A percentile compares a stretch with the other conserved stretches of the same genome.
Conservation (phyloP, 1,284 basidiomycete genomes). For the Ustilago shanxiensis region DNA sequence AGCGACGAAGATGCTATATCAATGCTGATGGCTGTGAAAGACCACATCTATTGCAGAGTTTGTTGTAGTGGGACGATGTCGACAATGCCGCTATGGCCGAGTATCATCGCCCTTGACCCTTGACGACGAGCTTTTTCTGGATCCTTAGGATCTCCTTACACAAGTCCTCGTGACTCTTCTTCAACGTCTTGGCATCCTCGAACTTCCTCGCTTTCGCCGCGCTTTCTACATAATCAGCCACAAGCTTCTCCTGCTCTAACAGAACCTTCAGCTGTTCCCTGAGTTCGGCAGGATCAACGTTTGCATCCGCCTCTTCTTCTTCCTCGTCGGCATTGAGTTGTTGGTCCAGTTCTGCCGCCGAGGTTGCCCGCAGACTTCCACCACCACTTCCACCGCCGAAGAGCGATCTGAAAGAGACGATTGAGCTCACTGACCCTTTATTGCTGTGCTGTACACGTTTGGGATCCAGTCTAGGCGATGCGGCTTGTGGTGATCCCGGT, state of each 20-base stretch:
- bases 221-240: constrained; percentile 57
- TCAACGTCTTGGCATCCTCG: constrained; percentile 61
- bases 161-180: constrained; percentile 61
- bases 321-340: constrained; percentile 10
- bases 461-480: constrained; percentile 19
- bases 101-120: constrained; percentile 20
- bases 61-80: not conserved
- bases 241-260: constrained; percentile 61
- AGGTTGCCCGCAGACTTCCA: constrained; percentile 3
- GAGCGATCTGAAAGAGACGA: constrained; percentile 41
- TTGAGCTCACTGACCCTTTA: constrained; percentile 38
- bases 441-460: constrained; percentile 16
- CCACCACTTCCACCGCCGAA: constrained; percentile 36
- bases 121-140: constrained; percentile 38
- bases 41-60: not conserved
- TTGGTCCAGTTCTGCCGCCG: constrained; percentile 10
- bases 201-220: constrained; percentile 63
- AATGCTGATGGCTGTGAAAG: too few species aligned
- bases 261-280: constrained; percentile 58
- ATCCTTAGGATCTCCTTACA: constrained; percentile 57
- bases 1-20: not conserved
- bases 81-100: not conserved
- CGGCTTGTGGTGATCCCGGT: constrained; percentile 29
- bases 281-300: constrained; percentile 30
- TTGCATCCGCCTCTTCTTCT: constrained; percentile 6